Conservation (phyloP, 495 filamentous ascomycete genomes). For the Xylaria cubensis region DNA sequence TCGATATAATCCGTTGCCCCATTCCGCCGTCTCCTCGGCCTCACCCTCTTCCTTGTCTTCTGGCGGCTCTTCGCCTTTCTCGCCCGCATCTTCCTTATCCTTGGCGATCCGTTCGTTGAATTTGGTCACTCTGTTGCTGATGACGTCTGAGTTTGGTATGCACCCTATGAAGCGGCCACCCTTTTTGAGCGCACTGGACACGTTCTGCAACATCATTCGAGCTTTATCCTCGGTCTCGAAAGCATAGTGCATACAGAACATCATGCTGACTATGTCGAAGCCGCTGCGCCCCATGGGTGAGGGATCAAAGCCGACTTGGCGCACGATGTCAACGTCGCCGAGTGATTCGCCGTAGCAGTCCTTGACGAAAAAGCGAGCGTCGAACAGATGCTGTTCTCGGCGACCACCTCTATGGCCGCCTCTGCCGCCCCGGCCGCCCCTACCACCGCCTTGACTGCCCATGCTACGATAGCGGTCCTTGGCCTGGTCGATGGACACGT, state of each 20-base stretch:
- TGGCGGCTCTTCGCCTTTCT: conserved; percentile 29
- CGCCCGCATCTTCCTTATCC: conserved; percentile 51
- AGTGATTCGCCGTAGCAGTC: conserved; percentile 89
- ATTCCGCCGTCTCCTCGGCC: conserved; percentile 67
- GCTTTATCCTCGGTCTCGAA: conserved; percentile 92
- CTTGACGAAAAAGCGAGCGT: conserved; percentile 83
- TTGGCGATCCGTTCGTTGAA: conserved; percentile 64
- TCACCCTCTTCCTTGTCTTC: conserved; percentile 58
- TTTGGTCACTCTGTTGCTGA: conserved; percentile 67
- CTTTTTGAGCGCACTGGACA: conserved; percentile 86
- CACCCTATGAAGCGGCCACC: conserved; percentile 92
- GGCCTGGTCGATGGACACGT: conserved; percentile 89
- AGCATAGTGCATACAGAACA: conserved; percentile 99
- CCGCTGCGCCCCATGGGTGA: conserved; percentile 69
- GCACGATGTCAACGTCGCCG: conserved; percentile 75
- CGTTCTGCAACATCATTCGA: conserved; percentile 90
- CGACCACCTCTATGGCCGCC: conserved; percentile 55
- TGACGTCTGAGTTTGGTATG: conserved; percentile 91
- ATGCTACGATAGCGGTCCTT: conserved; percentile 80
- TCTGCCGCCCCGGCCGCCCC: conserved; percentile 53
- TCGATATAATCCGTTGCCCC: conserved; percentile 92
- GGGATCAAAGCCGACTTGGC: conserved; percentile 82
- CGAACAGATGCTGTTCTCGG: conserved; percentile 65
- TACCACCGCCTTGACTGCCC: conserved; percentile 62
- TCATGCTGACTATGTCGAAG: conserved; percentile 96